These are phyloP conservation scores for Neurospora tetrasperma DNA, from an alignment of 495 filamentous ascomycete species.

Conservation along the genomic window DNA sequence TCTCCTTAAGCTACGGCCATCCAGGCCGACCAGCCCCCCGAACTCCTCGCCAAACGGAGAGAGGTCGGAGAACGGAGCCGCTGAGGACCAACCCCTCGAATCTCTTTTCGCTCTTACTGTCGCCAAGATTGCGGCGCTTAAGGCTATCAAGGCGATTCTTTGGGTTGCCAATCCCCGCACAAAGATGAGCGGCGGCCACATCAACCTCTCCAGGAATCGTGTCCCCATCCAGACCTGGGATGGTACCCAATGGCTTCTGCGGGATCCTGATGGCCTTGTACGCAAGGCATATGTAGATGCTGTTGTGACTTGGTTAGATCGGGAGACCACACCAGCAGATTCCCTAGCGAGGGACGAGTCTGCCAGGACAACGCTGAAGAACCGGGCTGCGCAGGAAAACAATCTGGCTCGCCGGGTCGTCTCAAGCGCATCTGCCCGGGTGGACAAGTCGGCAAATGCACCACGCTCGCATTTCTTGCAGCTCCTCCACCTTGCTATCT, in stretches of 20 bases:
- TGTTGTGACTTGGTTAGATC: constrained; percentile 66
- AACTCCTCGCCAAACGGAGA: constrained; percentile 28
- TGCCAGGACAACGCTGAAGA: constrained; percentile 27
- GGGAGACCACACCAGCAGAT: constrained; percentile 65
- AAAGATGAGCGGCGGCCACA: constrained; percentile 46
- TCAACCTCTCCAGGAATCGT: constrained; percentile 55
- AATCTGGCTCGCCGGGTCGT: constrained; percentile 50
- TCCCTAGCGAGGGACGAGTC: constrained; percentile 49
- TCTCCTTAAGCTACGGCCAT: constrained; percentile 62
- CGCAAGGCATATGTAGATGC: constrained; percentile 76
- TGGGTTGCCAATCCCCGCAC: constrained; percentile 61
- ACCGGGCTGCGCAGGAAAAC: constrained; percentile 19
- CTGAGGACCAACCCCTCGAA: constrained; percentile 36
- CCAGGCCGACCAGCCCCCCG: constrained; percentile 30
- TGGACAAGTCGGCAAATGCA: constrained; percentile 45
- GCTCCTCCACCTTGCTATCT: constrained; percentile 76
- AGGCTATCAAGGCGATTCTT: constrained; percentile 69
- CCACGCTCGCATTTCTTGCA: constrained; percentile 62
- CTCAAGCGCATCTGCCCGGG: constrained; percentile 53
- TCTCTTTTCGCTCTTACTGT: constrained; percentile 63
- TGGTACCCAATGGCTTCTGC: constrained; percentile 78
- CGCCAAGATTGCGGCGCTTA: constrained; percentile 66
- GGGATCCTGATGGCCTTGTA: constrained; percentile 65
- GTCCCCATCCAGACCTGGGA: constrained; percentile 80
- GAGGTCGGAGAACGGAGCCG: constrained; percentile 22